Percentiles rank a stretch among this genome's conserved stretches.
phyloP scores from a whole-genome alignment of 805 yeast genomes.

The Starmerella bacillaris region DNA sequence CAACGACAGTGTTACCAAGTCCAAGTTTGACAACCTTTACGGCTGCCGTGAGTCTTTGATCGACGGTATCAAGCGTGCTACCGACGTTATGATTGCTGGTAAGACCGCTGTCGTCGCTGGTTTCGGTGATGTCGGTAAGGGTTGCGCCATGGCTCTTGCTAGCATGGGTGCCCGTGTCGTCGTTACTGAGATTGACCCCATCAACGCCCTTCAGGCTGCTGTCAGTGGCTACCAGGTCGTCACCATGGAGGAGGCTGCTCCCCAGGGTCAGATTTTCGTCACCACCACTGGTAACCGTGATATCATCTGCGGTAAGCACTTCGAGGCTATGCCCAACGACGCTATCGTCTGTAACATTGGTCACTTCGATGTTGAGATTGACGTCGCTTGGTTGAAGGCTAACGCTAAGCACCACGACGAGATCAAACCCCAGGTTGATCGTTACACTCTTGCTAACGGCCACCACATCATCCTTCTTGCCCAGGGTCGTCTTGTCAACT shows the following conservation, averaged over 20 bases:
- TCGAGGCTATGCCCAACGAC: slow-evolving; percentile 89
- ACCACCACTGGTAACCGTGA: slow-evolving; percentile 99
- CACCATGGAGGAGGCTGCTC: slow-evolving; percentile 85
- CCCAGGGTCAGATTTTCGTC: slow-evolving; percentile 89
- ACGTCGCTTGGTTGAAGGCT: slow-evolving; percentile 95
- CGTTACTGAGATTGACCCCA: slow-evolving; percentile 94
- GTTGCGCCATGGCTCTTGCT: slow-evolving; percentile 97
- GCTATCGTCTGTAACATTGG: slow-evolving; percentile 99
- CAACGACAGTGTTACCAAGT: slow-evolving; percentile 96
- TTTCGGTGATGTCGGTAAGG: slow-evolving; percentile 99
- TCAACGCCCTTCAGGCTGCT: slow-evolving; percentile 98
- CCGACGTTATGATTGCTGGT: slow-evolving; percentile 99
- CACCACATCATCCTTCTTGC: slow-evolving; percentile 91
- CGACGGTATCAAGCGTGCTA: slow-evolving; percentile 99
- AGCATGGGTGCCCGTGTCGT: slow-evolving; percentile 99
- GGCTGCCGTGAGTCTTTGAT: slow-evolving; percentile 98
- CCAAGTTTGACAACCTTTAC: slow-evolving; percentile 97
- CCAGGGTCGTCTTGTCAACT: slow-evolving; percentile 97
- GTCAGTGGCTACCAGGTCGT: slow-evolving; percentile 96
- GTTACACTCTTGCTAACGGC: slow-evolving; percentile 76
- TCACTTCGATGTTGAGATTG: slow-evolving; percentile 97
- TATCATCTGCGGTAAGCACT: slow-evolving; percentile 79
- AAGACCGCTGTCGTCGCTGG: slow-evolving; percentile 98
- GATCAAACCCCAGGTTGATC: slow-evolving; percentile 99
- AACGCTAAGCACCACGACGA: slow-evolving; percentile 85